phyloP scores from a whole-genome alignment of 306 rosid genomes.

The Castanopsis chinensis region DNA sequence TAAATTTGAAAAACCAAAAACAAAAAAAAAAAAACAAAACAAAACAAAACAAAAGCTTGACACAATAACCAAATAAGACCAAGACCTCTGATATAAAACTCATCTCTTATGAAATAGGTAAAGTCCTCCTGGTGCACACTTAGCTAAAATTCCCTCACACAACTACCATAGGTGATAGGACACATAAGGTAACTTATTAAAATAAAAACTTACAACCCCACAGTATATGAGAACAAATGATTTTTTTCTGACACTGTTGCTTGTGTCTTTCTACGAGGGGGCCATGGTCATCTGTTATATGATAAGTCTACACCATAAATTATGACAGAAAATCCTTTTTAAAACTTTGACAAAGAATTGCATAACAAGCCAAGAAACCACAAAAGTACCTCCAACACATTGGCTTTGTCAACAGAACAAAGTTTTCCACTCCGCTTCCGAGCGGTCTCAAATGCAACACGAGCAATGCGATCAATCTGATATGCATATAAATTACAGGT shows the following conservation, averaged over 20 bases:
- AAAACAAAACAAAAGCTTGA: neutral
- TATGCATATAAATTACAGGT: conserved; percentile 19
- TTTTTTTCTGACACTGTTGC: neutral
- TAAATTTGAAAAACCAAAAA: too few relatives aligned
- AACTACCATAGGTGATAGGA: neutral
- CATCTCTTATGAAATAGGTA: neutral
- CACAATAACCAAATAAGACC: neutral
- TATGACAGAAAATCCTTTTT: neutral
- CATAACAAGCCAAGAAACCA: conserved; percentile 7
- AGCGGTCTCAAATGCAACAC: conserved; percentile 85
- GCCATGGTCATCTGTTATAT: neutral
- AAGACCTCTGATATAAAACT: neutral
- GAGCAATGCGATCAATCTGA: conserved; percentile 90
- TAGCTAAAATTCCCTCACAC: neutral
- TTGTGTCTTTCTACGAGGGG: neutral
- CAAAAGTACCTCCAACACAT: conserved; percentile 81
- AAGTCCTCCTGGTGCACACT: neutral
- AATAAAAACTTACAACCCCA: neutral
- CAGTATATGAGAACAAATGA: neutral
- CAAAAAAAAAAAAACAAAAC: too few relatives aligned
- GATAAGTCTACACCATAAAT: neutral
- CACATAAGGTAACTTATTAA: neutral
- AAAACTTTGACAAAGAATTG: neutral
- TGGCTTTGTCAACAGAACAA: conserved; percentile 95
- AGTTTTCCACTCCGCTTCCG: conserved; percentile 69